phyloP scores from a whole-genome alignment of 306 rosid genomes.

The Cucurbita maxima region DNA sequence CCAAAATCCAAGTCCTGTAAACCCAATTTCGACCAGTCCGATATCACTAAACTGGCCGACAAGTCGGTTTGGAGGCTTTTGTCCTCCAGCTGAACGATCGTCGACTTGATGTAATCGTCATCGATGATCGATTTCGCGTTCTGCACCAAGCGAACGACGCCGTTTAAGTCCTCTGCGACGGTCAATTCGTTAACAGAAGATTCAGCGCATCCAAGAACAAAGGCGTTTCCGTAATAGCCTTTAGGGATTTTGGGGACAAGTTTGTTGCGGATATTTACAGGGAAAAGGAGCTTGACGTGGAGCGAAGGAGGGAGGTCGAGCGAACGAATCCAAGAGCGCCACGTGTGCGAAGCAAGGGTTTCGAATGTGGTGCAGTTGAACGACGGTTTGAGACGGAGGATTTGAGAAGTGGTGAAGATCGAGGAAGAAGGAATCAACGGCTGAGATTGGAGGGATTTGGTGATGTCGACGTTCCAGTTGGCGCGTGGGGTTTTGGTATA shows the following conservation, averaged over 20 bases:
- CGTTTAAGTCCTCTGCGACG: conserved; percentile 14
- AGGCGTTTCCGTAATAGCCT: conserved; percentile 64
- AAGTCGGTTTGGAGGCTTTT: conserved; percentile 40
- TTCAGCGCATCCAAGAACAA: conserved; percentile 49
- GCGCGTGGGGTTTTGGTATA: conserved; percentile 18
- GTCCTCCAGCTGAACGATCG: conserved; percentile 49
- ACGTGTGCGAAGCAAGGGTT: conserved; percentile 60
- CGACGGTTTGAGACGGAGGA: conserved; percentile 40
- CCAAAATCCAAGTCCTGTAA: conserved; percentile 70
- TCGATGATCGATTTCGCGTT: conserved; percentile 29
- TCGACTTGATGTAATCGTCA: conserved; percentile 40
- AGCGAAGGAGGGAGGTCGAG: conserved; percentile 21
- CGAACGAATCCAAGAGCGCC: conserved; percentile 74
- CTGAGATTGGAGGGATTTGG: conserved; percentile 44
- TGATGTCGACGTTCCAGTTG: conserved; percentile 12
- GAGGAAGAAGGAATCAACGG: conserved; percentile 41
- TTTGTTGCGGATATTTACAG: conserved; percentile 33
- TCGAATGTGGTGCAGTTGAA: conserved; percentile 61
- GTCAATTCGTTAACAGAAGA: conserved; percentile 29
- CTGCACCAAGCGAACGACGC: conserved; percentile 44
- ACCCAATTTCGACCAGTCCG: conserved; percentile 77
- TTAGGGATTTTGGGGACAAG: conserved; percentile 27
- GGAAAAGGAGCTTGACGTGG: conserved; percentile 51
- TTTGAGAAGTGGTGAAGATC: conserved; percentile 26
- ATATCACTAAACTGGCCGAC: conserved; percentile 43